phyloP scores from a whole-genome alignment of 805 yeast species.

The Lipomyces starkeyi region DNA sequence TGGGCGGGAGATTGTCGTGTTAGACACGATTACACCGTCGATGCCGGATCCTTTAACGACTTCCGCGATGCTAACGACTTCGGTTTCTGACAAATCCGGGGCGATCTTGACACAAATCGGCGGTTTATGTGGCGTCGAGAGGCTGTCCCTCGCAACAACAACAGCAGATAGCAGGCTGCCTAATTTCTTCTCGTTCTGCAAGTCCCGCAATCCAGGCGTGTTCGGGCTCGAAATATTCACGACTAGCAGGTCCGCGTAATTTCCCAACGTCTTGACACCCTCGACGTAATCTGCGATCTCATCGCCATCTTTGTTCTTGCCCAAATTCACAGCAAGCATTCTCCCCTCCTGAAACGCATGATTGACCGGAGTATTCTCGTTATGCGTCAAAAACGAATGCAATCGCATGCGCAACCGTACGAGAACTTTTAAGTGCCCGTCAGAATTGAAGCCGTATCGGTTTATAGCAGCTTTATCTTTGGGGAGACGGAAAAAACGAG shows the following conservation, averaged over 20 bases:
- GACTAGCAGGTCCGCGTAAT: conserved; percentile 85
- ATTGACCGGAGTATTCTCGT: conserved; percentile 26
- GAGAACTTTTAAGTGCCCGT: conserved; percentile 79
- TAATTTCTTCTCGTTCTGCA: conserved; percentile 79
- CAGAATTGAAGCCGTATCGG: conserved; percentile 92
- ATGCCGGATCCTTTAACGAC: conserved; percentile 77
- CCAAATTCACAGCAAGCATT: conserved; percentile 81
- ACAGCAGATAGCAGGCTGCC: conserved; percentile 65
- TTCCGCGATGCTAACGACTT: conserved; percentile 79
- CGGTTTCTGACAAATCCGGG: conserved; percentile 85
- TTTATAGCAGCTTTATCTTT: conserved; percentile 90
- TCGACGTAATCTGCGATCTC: conserved; percentile 83
- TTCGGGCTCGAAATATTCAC: conserved; percentile 94
- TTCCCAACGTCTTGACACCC: conserved; percentile 84
- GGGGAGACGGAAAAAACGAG: conserved; percentile 85
- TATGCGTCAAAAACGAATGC: conserved; percentile 35
- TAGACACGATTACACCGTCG: conserved; percentile 91
- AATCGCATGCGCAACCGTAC: conserved; percentile 71
- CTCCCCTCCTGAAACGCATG: conserved; percentile 66
- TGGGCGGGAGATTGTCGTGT: conserved; percentile 90
- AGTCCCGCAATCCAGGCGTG: conserved; percentile 90
- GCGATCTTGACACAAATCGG: conserved; percentile 91
- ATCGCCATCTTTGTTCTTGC: conserved; percentile 91
- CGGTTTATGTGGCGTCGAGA: conserved; percentile 58
- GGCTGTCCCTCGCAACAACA: conserved; percentile 66